These are phyloP conservation scores for Eucalyptus grandis DNA, from an alignment of 345 rosid genomes.

Conservation along the genomic window DNA sequence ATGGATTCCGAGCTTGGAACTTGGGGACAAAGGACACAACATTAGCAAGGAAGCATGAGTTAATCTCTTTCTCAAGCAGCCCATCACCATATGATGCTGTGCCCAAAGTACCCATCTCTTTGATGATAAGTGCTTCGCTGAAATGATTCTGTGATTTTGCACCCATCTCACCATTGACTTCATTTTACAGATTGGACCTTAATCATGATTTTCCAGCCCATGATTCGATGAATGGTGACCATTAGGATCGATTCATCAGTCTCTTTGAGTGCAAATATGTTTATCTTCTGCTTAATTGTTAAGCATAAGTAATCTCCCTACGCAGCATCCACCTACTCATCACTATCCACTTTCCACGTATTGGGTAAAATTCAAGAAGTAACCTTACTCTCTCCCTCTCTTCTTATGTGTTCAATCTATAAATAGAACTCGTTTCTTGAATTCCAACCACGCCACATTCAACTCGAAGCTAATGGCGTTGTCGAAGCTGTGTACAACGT, in stretches of 20 bases:
- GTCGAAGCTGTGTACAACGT: background rate
- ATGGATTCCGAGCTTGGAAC: background rate
- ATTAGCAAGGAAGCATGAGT: background rate
- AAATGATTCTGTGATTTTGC: background rate
- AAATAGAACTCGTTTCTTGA: background rate
- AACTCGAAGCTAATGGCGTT: background rate
- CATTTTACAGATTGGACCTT: background rate
- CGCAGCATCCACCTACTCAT: background rate
- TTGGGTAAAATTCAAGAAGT: background rate
- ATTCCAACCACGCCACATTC: background rate
- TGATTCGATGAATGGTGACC: background rate
- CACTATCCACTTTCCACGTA: background rate
- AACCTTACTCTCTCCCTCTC: background rate
- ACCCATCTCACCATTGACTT: background rate
- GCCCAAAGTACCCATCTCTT: background rate
- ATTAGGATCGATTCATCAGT: background rate
- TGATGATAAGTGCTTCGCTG: background rate
- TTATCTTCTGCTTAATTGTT: background rate
- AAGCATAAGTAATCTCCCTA: background rate
- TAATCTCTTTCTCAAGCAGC: background rate
- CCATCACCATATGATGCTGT: background rate
- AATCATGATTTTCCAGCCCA: background rate
- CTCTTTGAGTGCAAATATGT: background rate
- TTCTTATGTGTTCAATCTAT: background rate
- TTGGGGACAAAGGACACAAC: background rate